Conservation (phyloP, 2,329 filamentous ascomycete species). For the Herpomyces periplanetae region DNA sequence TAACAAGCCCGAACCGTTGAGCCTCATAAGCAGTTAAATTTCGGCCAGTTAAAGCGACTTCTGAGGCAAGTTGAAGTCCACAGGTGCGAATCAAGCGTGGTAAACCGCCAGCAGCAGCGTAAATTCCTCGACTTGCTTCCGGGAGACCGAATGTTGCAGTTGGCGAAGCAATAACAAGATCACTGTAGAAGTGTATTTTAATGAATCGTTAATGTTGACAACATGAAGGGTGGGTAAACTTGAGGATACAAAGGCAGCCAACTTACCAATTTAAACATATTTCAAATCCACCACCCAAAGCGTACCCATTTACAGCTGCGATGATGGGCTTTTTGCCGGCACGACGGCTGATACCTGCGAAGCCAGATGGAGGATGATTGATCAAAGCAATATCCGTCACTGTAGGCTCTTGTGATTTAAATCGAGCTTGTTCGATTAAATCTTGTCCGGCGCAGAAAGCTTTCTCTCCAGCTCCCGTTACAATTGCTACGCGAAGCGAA, state of each 20-base stretch:
- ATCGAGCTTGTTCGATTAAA: slow-evolving; percentile 13
- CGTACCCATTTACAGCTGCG: slow-evolving; percentile 33
- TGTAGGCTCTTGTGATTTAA: slow-evolving; percentile 5
- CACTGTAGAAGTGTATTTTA: slow-evolving; percentile 9
- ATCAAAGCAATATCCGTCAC: slow-evolving; percentile 5
- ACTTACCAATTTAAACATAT: slow-evolving; percentile 23
- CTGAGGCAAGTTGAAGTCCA: slow-evolving; percentile 25
- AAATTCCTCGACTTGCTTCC: slow-evolving; percentile 27
- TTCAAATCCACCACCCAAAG: slow-evolving; percentile 35
- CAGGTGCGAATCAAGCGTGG: slow-evolving; percentile 22
- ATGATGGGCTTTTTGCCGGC: slow-evolving; percentile 31
- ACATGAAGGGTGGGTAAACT: slow-evolving; percentile 1
- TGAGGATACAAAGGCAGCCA: too few species aligned
- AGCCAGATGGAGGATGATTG: slow-evolving; percentile 13
- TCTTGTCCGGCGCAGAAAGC: slow-evolving; percentile 29
- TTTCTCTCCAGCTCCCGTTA: slow-evolving; percentile 19
- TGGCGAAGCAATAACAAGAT: slow-evolving; percentile 22
- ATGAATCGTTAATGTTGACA: neutral
- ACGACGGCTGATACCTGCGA: slow-evolving; percentile 23
- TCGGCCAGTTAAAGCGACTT: slow-evolving; percentile 25
- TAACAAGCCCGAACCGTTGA: slow-evolving; percentile 9
- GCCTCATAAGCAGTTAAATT: slow-evolving; percentile 18
- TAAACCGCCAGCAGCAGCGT: slow-evolving; percentile 26
- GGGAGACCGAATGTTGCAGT: slow-evolving; percentile 23
- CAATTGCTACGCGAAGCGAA: slow-evolving; percentile 17